Conservation (phyloP, 2,329 filamentous ascomycete species). For the Colletotrichum destructivum region DNA sequence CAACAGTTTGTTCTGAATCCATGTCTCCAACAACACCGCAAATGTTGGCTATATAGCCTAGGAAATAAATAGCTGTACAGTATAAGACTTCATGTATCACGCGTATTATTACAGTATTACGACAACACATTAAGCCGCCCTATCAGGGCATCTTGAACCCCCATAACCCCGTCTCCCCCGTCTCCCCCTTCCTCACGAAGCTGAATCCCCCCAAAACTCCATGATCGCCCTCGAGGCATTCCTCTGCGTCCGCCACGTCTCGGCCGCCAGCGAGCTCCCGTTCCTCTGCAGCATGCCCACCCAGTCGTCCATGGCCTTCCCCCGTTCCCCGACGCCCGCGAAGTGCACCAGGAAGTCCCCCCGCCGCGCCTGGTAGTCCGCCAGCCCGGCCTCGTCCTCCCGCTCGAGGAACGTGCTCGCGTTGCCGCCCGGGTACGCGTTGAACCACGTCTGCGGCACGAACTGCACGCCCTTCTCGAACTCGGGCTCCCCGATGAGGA, state of each 20-base stretch:
- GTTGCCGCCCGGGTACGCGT: conserved; percentile 38
- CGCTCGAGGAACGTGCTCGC: background rate
- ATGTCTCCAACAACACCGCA: too few species aligned
- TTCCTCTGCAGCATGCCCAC: background rate
- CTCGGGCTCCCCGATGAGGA: conserved; percentile 34
- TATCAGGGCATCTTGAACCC: too few species aligned
- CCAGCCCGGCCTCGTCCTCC: conserved; percentile 13
- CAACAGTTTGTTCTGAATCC: too few species aligned
- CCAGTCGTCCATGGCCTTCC: background rate
- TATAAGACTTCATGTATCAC: too few species aligned
- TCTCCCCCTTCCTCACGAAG: too few species aligned
- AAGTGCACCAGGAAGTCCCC: conserved; percentile 45
- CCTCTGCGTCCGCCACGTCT: background rate
- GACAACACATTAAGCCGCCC: too few species aligned
- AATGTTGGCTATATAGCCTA: too few species aligned
- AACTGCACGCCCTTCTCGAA: conserved; percentile 23
- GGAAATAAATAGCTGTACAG: too few species aligned
- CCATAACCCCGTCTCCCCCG: too few species aligned
- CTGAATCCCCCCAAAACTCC: too few species aligned
- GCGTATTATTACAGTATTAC: too few species aligned
- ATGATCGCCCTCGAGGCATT: background rate
- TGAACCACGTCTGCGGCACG: conserved; percentile 45
- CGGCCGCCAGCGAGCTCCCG: background rate
- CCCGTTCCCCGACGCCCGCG: conserved; percentile 27
- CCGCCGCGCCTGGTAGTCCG: conserved; percentile 17